These are phyloP conservation scores for Monosporascus sp. DNA, from an alignment of 2,329 filamentous ascomycete species.

Conservation along the genomic window DNA sequence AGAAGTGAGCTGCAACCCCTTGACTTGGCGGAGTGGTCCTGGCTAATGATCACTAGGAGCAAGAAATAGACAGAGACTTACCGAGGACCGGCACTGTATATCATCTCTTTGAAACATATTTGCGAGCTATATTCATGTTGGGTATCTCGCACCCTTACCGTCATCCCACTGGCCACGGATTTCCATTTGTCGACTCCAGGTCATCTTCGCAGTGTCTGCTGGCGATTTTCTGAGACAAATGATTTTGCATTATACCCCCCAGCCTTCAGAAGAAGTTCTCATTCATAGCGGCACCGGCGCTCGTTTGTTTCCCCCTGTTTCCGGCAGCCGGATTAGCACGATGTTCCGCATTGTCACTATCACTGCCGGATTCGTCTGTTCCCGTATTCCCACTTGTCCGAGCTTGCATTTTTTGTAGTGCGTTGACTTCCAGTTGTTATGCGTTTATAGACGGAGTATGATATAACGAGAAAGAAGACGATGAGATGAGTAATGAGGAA, in stretches of 20 bases:
- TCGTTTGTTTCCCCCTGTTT: slow-evolving; percentile 12
- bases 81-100: too few species aligned
- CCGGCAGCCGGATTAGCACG: not conserved
- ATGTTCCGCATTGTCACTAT: too few species aligned
- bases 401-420: too few species aligned
- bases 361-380: too few species aligned
- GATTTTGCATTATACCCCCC: slow-evolving; percentile 28
- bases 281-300: slow-evolving; percentile 18
- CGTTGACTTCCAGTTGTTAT: not conserved
- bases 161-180: not conserved
- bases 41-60: too few species aligned
- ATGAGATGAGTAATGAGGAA: not conserved
- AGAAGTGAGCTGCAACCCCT: slow-evolving; percentile 10
- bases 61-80: too few species aligned
- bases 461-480: not conserved
- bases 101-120: too few species aligned
- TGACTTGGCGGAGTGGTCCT: not conserved
- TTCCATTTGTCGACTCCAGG: not conserved
- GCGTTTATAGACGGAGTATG: not conserved
- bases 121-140: too few species aligned
- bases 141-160: too few species aligned
- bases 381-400: too few species aligned
- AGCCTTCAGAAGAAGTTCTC: slow-evolving; percentile 15
- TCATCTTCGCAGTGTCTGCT: slow-evolving; percentile 1
- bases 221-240: slow-evolving; percentile 16